Evolutionary conservation across 2,329 filamentous ascomycete species (phyloP).

Genomic region (Orbilia quercus): DNA sequence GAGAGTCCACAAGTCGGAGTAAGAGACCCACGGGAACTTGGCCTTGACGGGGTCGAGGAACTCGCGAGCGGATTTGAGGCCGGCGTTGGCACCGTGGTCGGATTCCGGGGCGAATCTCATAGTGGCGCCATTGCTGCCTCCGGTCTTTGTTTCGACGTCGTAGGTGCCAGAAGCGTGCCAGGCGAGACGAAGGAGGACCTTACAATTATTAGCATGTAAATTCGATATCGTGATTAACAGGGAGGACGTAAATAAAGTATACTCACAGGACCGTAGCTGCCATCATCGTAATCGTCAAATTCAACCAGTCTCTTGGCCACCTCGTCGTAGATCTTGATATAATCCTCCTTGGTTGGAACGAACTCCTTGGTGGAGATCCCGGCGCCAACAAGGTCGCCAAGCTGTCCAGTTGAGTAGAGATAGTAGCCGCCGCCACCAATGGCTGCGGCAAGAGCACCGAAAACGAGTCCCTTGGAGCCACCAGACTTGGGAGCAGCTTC

Average conservation of each 20-base stretch:
- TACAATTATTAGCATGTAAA: conserved; percentile 5
- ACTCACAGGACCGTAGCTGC: conserved; percentile 85
- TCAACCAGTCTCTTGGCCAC: conserved; percentile 83
- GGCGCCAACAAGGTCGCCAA: conserved; percentile 44
- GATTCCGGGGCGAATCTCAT: conserved; percentile 94
- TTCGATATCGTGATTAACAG: neutral
- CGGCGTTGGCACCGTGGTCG: conserved; percentile 92
- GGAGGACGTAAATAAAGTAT: conserved; percentile 1
- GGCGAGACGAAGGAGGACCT: conserved; percentile 83
- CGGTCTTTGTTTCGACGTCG: conserved; percentile 86
- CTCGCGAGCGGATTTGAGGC: conserved; percentile 84
- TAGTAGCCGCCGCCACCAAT: conserved; percentile 59
- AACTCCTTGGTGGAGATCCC: conserved; percentile 68
- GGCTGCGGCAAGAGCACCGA: conserved; percentile 56
- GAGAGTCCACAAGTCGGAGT: conserved; percentile 97
- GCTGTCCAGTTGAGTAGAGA: conserved; percentile 58
- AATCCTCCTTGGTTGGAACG: conserved; percentile 83
- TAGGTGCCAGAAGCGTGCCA: conserved; percentile 96
- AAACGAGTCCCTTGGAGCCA: conserved; percentile 52
- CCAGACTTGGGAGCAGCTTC: conserved; percentile 56
- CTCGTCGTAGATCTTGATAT: conserved; percentile 93
- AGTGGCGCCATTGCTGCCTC: conserved; percentile 93
- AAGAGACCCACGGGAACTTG: conserved; percentile 93
- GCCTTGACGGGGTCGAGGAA: conserved; percentile 93
- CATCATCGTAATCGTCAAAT: conserved; percentile 95